These are phyloP conservation scores for Phytophthora lateralis DNA, from an alignment of 352 stramenopile species.

Conservation along the genomic window DNA sequence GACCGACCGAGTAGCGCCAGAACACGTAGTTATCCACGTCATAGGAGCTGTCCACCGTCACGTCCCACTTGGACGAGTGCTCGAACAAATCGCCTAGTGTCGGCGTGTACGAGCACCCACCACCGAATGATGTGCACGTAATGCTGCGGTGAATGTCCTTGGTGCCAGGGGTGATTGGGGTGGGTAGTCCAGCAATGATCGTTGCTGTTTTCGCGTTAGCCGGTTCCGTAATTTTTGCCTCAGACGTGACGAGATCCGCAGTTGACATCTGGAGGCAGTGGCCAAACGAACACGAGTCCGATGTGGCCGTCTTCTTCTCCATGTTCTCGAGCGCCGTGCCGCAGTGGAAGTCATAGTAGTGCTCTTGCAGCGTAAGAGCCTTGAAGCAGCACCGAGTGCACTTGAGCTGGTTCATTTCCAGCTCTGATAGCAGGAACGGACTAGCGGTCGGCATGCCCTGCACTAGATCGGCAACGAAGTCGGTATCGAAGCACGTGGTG, in stretches of 20 bases:
- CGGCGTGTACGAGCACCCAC: slow-evolving; percentile 16
- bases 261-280: slow-evolving; percentile 22
- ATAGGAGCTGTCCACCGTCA: neutral
- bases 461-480: slow-evolving; percentile 10
- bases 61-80: slow-evolving; percentile 6
- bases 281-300: slow-evolving; percentile 19
- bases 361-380: slow-evolving; percentile 18
- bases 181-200: slow-evolving; percentile 13
- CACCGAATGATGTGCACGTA: slow-evolving; percentile 19
- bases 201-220: slow-evolving; percentile 6
- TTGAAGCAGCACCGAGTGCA: slow-evolving; percentile 33
- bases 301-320: slow-evolving; percentile 8
- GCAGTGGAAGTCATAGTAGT: slow-evolving; percentile 34
- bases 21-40: slow-evolving; percentile 30
- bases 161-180: neutral
- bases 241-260: slow-evolving; percentile 3
- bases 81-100: slow-evolving; percentile 15
- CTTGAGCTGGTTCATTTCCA: slow-evolving; percentile 7
- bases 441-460: neutral
- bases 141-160: slow-evolving; percentile 23
- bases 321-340: neutral
- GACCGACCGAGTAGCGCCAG: slow-evolving; percentile 52
- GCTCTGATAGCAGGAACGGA: neutral
- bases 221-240: slow-evolving; percentile 1
- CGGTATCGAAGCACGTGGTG: slow-evolving; percentile 8